A percentile compares a stretch with the other conserved stretches of the same genome.
These are phyloP conservation scores for Udeniomyces megalosporus DNA, from an alignment of 768 basidiomycete genomes.

Conservation along the genomic window DNA sequence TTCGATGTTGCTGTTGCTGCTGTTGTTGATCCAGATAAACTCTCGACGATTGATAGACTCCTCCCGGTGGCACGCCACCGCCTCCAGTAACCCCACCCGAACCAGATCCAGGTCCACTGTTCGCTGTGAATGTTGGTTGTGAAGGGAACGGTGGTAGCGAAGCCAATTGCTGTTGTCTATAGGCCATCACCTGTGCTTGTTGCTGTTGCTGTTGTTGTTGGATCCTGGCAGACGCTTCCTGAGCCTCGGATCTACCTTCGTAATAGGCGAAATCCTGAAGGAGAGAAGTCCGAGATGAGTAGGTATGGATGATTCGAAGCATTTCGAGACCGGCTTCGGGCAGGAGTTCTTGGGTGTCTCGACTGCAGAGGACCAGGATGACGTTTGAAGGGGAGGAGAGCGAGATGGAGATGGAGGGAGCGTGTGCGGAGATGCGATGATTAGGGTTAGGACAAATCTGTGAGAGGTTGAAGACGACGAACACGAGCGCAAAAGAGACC, in stretches of 20 bases:
- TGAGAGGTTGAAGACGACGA: too few species aligned
- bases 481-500: background rate
- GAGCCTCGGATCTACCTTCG: background rate
- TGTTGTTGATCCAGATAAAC: too few species aligned
- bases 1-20: too few species aligned
- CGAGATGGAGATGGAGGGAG: too few species aligned
- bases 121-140: background rate
- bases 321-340: slow-evolving; percentile 95
- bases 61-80: too few species aligned
- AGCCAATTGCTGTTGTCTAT: background rate
- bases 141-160: slow-evolving; percentile 6
- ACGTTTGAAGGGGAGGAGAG: background rate
- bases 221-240: background rate
- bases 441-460: too few species aligned
- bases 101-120: too few species aligned
- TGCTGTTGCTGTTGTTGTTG: background rate
- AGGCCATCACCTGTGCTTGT: background rate
- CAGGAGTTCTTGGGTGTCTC: slow-evolving; percentile 91
- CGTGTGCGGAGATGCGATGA: background rate
- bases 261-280: slow-evolving; percentile 47
- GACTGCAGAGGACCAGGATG: slow-evolving; percentile 21
- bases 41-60: too few species aligned
- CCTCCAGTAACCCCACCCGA: too few species aligned
- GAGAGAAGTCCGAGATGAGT: slow-evolving; percentile 60
- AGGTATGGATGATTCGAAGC: slow-evolving; percentile 84